Percentiles rank a stretch among this genome's conserved stretches.
Evolutionary conservation across 768 basidiomycete genomes (phyloP).

Genomic region (Leccinum uliginosum): DNA sequence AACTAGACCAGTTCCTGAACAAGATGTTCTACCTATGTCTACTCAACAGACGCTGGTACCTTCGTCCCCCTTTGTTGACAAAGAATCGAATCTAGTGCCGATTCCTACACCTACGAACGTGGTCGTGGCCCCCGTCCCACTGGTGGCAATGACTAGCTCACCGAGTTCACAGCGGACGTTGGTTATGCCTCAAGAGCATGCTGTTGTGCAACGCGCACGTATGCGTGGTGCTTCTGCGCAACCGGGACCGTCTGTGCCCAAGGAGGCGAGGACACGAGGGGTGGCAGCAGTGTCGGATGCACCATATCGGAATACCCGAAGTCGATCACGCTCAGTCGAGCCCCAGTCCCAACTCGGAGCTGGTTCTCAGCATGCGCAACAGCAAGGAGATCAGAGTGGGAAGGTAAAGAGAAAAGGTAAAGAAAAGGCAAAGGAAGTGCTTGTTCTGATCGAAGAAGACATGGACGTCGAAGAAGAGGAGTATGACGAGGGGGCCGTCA

Average conservation of each 20-base stretch:
- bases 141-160: neutral
- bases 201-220: neutral
- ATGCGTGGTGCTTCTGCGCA: conserved; percentile 11
- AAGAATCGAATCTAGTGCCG: neutral
- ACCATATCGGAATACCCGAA: conserved; percentile 19
- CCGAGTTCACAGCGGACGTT: conserved; percentile 11
- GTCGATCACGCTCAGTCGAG: conserved; percentile 22
- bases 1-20: neutral
- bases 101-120: neutral
- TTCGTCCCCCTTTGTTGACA: conserved; percentile 12
- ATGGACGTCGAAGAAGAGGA: neutral
- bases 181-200: conserved; percentile 1
- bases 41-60: conserved; percentile 27
- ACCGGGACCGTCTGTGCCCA: conserved; percentile 8
- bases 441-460: conserved; percentile 9
- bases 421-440: neutral
- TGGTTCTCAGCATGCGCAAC: neutral
- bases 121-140: neutral
- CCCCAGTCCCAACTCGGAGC: neutral
- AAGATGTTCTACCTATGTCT: conserved; percentile 9
- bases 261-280: neutral
- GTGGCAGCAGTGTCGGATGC: neutral
- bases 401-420: conserved; percentile 9
- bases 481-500: neutral
- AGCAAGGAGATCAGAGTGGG: neutral